Conservation (phyloP, 495 filamentous ascomycete species). For the Parachaetomium inaequale region DNA sequence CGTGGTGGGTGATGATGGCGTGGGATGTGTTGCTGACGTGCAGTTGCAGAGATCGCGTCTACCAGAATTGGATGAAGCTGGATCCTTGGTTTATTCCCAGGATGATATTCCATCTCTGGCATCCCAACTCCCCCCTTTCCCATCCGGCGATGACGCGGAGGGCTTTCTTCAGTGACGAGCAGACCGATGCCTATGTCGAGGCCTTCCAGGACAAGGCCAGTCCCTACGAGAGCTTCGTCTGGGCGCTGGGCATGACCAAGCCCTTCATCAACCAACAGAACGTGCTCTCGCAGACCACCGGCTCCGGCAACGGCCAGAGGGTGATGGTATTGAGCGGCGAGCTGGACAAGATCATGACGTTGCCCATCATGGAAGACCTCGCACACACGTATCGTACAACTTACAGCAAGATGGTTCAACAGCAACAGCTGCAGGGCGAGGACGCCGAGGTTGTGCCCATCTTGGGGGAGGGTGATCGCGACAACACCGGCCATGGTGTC, state of each 20-base stretch:
- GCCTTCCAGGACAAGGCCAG: slow-evolving; percentile 36
- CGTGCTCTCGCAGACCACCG: slow-evolving; percentile 36
- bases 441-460: slow-evolving; percentile 51
- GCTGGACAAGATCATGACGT: slow-evolving; percentile 30
- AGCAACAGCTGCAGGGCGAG: slow-evolving; percentile 77
- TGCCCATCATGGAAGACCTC: slow-evolving; percentile 30
- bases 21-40: not conserved
- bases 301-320: slow-evolving; percentile 22
- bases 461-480: slow-evolving; percentile 19
- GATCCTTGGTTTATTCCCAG: slow-evolving; percentile 45
- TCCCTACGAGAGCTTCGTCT: slow-evolving; percentile 46
- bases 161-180: slow-evolving; percentile 42
- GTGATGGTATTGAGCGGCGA: slow-evolving; percentile 43
- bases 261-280: slow-evolving; percentile 36
- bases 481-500: slow-evolving; percentile 30
- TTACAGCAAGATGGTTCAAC: slow-evolving; percentile 56
- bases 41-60: slow-evolving; percentile 32
- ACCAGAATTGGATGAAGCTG: slow-evolving; percentile 42
- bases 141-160: slow-evolving; percentile 39
- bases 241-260: slow-evolving; percentile 42
- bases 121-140: slow-evolving; percentile 48
- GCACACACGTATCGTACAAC: slow-evolving; percentile 46
- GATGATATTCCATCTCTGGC: slow-evolving; percentile 41
- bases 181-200: slow-evolving; percentile 28
- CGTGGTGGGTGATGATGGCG: too few species aligned